A percentile compares a stretch with the other conserved stretches of the same genome.
Evolutionary conservation across 2,329 filamentous ascomycete species (phyloP).

Genomic region (Fusarium sp.): DNA sequence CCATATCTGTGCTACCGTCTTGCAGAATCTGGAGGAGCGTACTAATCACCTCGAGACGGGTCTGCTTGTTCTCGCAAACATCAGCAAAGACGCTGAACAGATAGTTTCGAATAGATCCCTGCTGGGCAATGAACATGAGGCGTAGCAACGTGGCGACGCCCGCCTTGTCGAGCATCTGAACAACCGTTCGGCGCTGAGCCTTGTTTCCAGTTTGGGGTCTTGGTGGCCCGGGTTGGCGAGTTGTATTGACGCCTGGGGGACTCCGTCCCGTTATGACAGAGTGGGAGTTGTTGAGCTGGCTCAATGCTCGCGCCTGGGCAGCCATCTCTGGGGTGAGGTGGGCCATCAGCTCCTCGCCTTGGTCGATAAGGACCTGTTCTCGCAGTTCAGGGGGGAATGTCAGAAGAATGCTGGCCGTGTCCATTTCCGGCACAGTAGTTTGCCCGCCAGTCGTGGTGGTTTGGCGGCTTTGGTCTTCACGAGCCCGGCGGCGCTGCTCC

Average conservation of each 20-base stretch:
- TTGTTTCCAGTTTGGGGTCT: constrained; percentile 65
- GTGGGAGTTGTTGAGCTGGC: constrained; percentile 50
- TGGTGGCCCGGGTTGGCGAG: constrained; percentile 34
- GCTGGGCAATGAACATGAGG: constrained; percentile 97
- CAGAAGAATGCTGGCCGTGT: constrained; percentile 88
- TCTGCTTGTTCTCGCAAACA: constrained; percentile 96
- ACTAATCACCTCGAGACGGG: constrained; percentile 90
- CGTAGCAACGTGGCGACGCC: constrained; percentile 94
- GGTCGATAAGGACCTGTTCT: constrained; percentile 87
- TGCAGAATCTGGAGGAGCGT: constrained; percentile 92
- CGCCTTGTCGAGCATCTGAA: constrained; percentile 96
- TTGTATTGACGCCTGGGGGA: constrained; percentile 40
- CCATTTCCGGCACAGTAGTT: constrained; percentile 74
- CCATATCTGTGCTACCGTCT: constrained; percentile 91
- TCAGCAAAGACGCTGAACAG: constrained; percentile 89
- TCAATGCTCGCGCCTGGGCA: constrained; percentile 79
- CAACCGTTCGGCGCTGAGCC: constrained; percentile 77
- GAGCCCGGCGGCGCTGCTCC: constrained; percentile 86
- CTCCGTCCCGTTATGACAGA: constrained; percentile 45
- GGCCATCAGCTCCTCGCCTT: constrained; percentile 85
- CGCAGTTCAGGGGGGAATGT: constrained; percentile 86
- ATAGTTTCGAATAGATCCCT: constrained; percentile 82
- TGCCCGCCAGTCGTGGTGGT: constrained; percentile 64
- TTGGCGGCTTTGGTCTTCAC: constrained; percentile 78
- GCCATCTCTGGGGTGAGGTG: constrained; percentile 85